Percentiles rank a stretch among this genome's conserved stretches.
phyloP scores from a whole-genome alignment of 1,284 basidiomycete species.

The Golubevia pallescens region DNA sequence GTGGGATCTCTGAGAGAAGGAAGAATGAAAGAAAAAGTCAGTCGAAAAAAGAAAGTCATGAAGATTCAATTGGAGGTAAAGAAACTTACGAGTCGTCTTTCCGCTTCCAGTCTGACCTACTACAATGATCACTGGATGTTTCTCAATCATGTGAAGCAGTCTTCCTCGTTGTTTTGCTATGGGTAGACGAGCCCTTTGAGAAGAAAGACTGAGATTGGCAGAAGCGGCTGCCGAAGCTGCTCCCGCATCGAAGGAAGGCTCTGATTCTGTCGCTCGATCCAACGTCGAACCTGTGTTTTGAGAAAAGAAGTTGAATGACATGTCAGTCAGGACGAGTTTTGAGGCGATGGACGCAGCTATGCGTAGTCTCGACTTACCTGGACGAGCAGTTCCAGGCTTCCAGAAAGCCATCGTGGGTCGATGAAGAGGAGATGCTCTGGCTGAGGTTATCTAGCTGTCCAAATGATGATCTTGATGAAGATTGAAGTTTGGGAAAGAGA shows the following conservation, averaged over 20 bases:
- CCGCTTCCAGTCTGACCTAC: constrained; percentile 49
- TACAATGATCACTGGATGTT: constrained; percentile 36
- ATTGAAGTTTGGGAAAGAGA: too few species aligned
- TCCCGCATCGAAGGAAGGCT: constrained; percentile 6
- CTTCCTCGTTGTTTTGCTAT: constrained; percentile 26
- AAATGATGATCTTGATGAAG: too few species aligned
- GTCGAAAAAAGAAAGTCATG: too few species aligned
- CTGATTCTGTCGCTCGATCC: too few species aligned
- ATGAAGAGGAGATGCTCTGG: too few species aligned
- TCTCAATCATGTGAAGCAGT: constrained; percentile 48
- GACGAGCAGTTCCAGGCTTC: constrained; percentile 51
- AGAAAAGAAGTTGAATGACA: constrained; percentile 2
- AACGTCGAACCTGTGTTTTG: not conserved
- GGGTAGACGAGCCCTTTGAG: constrained; percentile 25
- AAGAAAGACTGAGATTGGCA: constrained; percentile 7
- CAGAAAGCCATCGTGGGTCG: constrained; percentile 27
- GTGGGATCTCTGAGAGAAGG: constrained; percentile 94
- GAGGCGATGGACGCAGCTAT: not conserved
- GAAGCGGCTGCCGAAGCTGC: constrained; percentile 7
- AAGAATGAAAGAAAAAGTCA: too few species aligned
- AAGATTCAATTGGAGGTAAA: too few species aligned
- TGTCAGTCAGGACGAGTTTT: not conserved
- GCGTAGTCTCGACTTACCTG: constrained; percentile 21
- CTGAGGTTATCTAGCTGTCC: too few species aligned
- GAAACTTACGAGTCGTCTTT: constrained; percentile 40